A percentile compares a stretch with the other conserved stretches of the same genome.
Conservation (phyloP, 345 rosid genomes). For the Nasturtium officinale region DNA sequence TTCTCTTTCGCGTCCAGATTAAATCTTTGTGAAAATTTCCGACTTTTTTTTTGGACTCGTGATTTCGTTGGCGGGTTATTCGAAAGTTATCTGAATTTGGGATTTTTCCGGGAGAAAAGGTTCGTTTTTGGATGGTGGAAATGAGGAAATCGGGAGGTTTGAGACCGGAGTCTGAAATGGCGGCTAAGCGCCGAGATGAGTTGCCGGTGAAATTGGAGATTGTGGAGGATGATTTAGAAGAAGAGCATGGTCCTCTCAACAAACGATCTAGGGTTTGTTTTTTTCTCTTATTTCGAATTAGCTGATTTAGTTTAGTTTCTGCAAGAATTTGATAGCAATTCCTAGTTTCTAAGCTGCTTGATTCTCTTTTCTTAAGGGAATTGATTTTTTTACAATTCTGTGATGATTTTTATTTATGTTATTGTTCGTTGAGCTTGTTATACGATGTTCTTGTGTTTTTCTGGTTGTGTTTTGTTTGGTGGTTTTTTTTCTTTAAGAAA, state of each 20-base stretch:
- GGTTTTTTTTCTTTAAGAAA: conserved; percentile 6
- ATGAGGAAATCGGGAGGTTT: conserved; percentile 69
- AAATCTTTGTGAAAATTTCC: not conserved
- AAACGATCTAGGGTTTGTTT: conserved; percentile 70
- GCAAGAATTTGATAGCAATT: not conserved
- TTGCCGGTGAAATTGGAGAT: conserved; percentile 86
- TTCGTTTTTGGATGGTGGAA: conserved; percentile 62
- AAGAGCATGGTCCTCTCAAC: conserved; percentile 63
- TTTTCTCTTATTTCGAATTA: conserved; percentile 49
- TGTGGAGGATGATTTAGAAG: conserved; percentile 71
- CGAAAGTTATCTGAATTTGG: not conserved
- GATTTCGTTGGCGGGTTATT: conserved; percentile 11
- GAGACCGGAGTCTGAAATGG: conserved; percentile 52
- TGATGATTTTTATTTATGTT: not conserved
- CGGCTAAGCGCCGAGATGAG: conserved; percentile 52
- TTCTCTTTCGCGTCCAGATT: conserved; percentile 32
- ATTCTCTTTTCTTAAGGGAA: not conserved
- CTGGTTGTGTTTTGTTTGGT: not conserved
- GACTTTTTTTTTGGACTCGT: not conserved
- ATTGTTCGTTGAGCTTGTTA: conserved; percentile 14
- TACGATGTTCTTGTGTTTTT: conserved; percentile 6
- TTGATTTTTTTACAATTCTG: not conserved
- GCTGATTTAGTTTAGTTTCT: conserved; percentile 22
- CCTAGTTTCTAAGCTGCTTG: not conserved
- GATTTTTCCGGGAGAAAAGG: conserved; percentile 4